These are phyloP conservation scores for Colletotrichum euphorbiae DNA, from an alignment of 2,329 filamentous ascomycete species.

Conservation along the genomic window DNA sequence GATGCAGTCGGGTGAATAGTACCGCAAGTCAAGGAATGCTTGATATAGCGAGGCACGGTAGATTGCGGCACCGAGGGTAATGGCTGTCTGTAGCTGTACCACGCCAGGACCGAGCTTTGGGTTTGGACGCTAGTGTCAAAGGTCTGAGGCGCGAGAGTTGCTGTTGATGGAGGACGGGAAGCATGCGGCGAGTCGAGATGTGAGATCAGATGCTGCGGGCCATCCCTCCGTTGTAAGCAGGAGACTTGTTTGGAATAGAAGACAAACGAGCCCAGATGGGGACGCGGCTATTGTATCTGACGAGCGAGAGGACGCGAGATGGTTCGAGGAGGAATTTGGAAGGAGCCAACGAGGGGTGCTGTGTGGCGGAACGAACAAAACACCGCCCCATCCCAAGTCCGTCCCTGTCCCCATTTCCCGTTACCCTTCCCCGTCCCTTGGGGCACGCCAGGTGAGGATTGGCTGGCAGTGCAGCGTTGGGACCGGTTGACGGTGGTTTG, in stretches of 20 bases:
- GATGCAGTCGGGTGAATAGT: slow-evolving; percentile 31
- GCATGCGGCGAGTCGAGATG: background rate
- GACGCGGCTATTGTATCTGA: slow-evolving; percentile 4
- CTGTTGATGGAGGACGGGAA: slow-evolving; percentile 1
- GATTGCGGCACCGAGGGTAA: slow-evolving; percentile 9
- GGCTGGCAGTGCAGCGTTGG: slow-evolving; percentile 11
- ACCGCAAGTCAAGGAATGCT: slow-evolving; percentile 16
- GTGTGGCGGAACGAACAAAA: slow-evolving; percentile 35
- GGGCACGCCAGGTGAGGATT: slow-evolving; percentile 5
- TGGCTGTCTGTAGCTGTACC: slow-evolving; percentile 11
- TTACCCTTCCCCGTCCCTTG: background rate
- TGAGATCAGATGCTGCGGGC: slow-evolving; percentile 22
- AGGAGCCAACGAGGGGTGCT: slow-evolving; percentile 2
- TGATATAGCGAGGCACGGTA: slow-evolving; percentile 9
- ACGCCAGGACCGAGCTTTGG: slow-evolving; percentile 32
- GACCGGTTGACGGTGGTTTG: background rate
- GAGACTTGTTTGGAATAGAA: background rate
- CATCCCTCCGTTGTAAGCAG: slow-evolving; percentile 20
- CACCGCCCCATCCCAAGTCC: slow-evolving; percentile 10
- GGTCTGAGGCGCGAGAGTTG: slow-evolving; percentile 25
- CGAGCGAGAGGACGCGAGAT: background rate
- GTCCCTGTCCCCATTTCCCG: too few species aligned
- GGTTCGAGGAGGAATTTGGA: slow-evolving; percentile 6
- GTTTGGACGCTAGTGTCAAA: slow-evolving; percentile 33
- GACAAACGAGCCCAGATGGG: background rate